Evolutionary conservation across 352 stramenopile species (phyloP), one percentile per base, ranked within the genome.

Genomic region (Phytophthora tubulina): DNA sequence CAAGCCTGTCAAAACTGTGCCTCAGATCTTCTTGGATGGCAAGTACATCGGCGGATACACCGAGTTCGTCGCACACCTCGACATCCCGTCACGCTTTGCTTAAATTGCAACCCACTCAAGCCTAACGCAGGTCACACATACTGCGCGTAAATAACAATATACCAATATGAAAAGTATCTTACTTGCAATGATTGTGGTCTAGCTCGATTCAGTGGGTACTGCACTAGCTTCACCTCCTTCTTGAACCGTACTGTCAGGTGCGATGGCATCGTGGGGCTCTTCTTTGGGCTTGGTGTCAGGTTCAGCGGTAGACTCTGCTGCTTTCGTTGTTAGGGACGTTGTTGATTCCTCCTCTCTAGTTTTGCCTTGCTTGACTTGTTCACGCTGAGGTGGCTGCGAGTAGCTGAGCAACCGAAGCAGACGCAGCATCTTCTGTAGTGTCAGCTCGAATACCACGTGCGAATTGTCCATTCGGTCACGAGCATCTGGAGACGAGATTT

Each of bases 361-460:
- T 30, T 67, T 66, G 10, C 17, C 27, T 70, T 57, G 58, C 30
- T 70, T 55, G 14, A 17, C 31, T 15, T 67, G 14, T 8, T 35
- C 32, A 46, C 45, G 57, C n/a, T 64, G 32, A 42, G 38, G 46
- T 49, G 84, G 84, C 55, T 88, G 81, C 31, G 88, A 92, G 63
- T 91, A 93, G 63, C 85, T 94, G 31, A 94, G 85, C 35, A 95
- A 64, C 2, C 86, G 82, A 57, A 95, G 69, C 33, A 95, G 55
- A 36, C 80, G 81, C 53, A 94, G 63, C 69, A 93, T 62, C 54
- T 95, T 94, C 52, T 85, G 82, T 38, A 94, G 63, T 27, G 82
- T 88, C 57, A 84, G 82, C 73, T 95, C 88, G 50, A 94, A 92
- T n/a, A 93, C 67, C n/a, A 94, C 82, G 53, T 94, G 91, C 27